A percentile compares a stretch with the other conserved stretches of the same genome.
These are phyloP conservation scores for Nicotiana obtusifolia DNA, from an alignment of 257 asterid genomes.

Conservation along the genomic window DNA sequence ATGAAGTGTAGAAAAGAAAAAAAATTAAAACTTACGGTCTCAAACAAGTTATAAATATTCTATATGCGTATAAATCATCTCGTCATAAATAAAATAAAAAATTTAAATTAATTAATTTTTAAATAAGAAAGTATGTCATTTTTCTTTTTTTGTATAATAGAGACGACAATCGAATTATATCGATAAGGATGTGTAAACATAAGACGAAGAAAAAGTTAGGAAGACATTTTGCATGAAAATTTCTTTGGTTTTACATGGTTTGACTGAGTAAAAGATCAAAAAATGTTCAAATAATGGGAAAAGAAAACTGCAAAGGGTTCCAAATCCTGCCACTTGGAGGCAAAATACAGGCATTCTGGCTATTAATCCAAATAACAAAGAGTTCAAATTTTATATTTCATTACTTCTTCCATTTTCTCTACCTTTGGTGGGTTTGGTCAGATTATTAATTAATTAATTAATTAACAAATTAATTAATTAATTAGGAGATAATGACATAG, in stretches of 20 bases:
- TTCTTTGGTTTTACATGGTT: neutral
- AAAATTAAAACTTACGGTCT: too few species aligned
- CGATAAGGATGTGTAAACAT: too few species aligned
- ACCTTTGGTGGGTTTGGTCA: neutral
- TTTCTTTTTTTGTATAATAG: too few species aligned
- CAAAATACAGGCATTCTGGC: conserved; percentile 10
- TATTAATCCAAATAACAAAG: conserved; percentile 21
- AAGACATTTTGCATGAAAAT: too few species aligned
- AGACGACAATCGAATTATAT: too few species aligned
- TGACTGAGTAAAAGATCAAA: neutral
- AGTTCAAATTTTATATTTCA: neutral
- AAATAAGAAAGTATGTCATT: too few species aligned
- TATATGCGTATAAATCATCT: too few species aligned
- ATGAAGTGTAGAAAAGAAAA: too few species aligned
- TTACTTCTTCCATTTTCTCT: neutral
- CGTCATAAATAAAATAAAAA: too few species aligned
- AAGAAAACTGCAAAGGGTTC: neutral
- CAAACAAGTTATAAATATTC: too few species aligned
- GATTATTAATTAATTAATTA: neutral
- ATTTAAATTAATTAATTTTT: too few species aligned
- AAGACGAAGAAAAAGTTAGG: too few species aligned
- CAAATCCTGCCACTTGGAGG: conserved; percentile 58
- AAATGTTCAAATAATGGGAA: neutral
- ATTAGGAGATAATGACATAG: neutral
- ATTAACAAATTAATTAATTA: neutral